Base-by-base conservation (phyloP, 192 early-diverging fungal genomes). In the Umbelopsis sp. region DNA sequence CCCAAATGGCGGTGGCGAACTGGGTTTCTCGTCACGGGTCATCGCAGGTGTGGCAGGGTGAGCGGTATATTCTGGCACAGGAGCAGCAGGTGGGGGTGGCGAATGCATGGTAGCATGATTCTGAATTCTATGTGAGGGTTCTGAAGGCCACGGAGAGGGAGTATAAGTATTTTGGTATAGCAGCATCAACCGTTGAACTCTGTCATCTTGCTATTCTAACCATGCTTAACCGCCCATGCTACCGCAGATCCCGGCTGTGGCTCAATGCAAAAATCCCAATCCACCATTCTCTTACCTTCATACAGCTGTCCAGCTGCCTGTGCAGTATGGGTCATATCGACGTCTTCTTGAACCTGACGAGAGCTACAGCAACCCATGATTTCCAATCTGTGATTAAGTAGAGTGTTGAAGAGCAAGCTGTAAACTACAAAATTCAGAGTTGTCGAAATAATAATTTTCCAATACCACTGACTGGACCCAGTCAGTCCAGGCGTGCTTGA, bases 281-380 rank as follows among this genome's bases (percentile, higher is more conserved):
- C n/a, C 23, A 23, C 6, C 21, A 18, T 11, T 55, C 13, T 13
- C 53, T 61, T 61, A 61, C 55, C 55, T 61, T 61, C 27, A 8
- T 18, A 61, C 1, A 3, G 55, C 25, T 61, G 55, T 10, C 15
- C 15, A 13, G 27, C 15, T 16, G 55, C 5, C 37, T 41, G 25
- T 8, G 51, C 21, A 13, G 51, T 52, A 23, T 52, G 55, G 12
- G 55, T 12, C 55, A 61, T 35, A 25, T 61, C 55, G 27, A 61
- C 55, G 10, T 61, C 55, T 37, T 61, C 55, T 35, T 61, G 55
- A 35, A 61, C 55, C 16, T 61, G 55, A 35, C 55, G 55, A 61
- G 55, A 61, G 27, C 30, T 61, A 35, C 55, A 61, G 13, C 55
- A 61, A 61, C 55, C 55, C 55, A 61, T 61, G n/a, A 2, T 30